phyloP scores from a whole-genome alignment of 2,329 filamentous ascomycete species.

The Claviceps pazoutovae region DNA sequence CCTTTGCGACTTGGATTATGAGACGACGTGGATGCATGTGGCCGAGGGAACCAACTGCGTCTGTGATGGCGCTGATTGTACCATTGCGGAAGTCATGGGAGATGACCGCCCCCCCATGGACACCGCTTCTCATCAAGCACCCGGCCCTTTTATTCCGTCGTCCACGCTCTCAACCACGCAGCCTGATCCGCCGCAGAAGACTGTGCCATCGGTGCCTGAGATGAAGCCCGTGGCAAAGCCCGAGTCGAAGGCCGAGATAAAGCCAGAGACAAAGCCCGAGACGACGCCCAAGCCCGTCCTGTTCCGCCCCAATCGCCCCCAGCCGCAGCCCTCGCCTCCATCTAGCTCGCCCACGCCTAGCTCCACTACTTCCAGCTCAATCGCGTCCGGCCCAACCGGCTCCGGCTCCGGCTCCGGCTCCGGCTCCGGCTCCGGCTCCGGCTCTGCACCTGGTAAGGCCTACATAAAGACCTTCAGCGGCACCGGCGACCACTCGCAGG shows the following conservation, averaged over 20 bases:
- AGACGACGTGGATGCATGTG: background rate
- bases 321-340: too few species aligned
- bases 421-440: too few species aligned
- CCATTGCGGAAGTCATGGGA: background rate
- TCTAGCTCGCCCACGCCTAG: too few species aligned
- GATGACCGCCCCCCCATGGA: background rate
- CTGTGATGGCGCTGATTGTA: background rate
- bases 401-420: too few species aligned
- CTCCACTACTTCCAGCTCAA: too few species aligned
- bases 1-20: background rate
- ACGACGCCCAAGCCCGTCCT: too few species aligned
- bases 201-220: background rate
- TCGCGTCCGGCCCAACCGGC: too few species aligned
- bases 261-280: too few species aligned
- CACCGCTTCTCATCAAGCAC: background rate
- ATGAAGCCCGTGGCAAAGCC: background rate
- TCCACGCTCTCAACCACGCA: background rate
- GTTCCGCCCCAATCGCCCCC: too few species aligned
- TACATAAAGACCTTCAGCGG: background rate
- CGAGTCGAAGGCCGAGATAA: background rate
- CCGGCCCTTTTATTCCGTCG: background rate
- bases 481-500: conserved; percentile 4
- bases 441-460: background rate
- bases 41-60: background rate
- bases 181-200: background rate